Evolutionary conservation across 2,329 filamentous ascomycete species (phyloP).

Genomic region (Sclerotinia sclerotiorum): DNA sequence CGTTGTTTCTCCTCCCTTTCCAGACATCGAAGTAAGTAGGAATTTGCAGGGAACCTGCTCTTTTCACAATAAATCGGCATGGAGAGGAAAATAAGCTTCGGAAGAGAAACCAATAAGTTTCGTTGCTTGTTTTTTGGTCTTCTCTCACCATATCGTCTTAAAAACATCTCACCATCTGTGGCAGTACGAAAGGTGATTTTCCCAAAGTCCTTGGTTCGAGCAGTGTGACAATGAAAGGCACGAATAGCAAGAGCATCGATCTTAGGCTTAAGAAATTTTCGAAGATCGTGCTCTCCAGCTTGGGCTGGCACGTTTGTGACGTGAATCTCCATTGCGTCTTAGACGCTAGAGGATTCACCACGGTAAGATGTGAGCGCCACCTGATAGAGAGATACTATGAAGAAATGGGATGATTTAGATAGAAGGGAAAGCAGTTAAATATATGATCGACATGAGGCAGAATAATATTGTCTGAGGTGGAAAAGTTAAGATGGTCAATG

Average conservation of each 20-base stretch:
- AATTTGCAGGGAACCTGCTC: conserved; percentile 33
- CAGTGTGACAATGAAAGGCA: conserved; percentile 48
- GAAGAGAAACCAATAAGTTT: too few relatives aligned
- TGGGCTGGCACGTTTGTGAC: conserved; percentile 45
- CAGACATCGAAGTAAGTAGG: conserved; percentile 30
- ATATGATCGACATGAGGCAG: too few relatives aligned
- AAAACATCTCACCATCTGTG: conserved; percentile 46
- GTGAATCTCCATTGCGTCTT: conserved; percentile 48
- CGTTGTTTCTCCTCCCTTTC: conserved; percentile 30
- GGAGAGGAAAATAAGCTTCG: conserved; percentile 27
- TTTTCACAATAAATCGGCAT: conserved; percentile 33
- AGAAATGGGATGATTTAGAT: too few relatives aligned
- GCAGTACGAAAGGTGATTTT: conserved; percentile 48
- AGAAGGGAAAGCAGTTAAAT: background rate
- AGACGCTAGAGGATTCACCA: background rate
- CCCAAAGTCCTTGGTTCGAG: conserved; percentile 44
- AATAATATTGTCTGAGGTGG: background rate
- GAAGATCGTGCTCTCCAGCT: conserved; percentile 46
- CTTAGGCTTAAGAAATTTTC: conserved; percentile 43
- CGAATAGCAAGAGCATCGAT: conserved; percentile 45
- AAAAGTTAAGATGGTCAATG: background rate
- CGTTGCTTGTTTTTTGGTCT: conserved; percentile 5
- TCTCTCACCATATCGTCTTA: conserved; percentile 40
- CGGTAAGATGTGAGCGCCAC: background rate
- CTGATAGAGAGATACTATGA: background rate